Base-by-base conservation (phyloP, 331 rosid species). In the Malus hybrid region DNA sequence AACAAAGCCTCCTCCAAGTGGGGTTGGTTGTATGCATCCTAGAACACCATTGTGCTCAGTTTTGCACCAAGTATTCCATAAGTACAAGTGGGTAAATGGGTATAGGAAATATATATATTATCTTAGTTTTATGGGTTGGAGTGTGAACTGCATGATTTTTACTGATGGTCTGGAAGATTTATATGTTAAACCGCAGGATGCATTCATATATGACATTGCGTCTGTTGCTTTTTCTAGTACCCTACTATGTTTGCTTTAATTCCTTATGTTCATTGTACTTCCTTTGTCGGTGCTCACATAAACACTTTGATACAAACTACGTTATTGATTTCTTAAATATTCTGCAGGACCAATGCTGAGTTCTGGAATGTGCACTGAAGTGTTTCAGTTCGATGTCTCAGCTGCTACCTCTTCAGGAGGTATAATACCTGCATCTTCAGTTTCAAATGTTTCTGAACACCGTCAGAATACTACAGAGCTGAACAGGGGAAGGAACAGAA, bases 361-460 rank as follows among this genome's bases (percentile, higher is more conserved):
- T 81, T 95, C 99, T 64, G 98, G 99, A 69, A 82, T 85, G 93
- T 95, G 99, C 89, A 95, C 96, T 10, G 99, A 95, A 83, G 97
- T 92, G 79, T 95, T 95, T 72, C 99, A 89, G 86, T 95, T 95
- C 79, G 97, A 95, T 66, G 88, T 73, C 61, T 94, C 93, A 6
- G 87, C 96, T 44, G 75, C 86, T 76, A 65, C 83, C 22, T 55
- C 79, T 60, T 88, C 96, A 10, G 99, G 98, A 63, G 96, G 93
- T 68, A 92, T 95, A 62, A 77, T 95, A 79, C 93, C 96, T 24
- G 97, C 93, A 50, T 72, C 99, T 52, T 55, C 97, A 67, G 91
- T 88, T 44, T 78, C 90, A 22, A 88, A 87, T 36, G 74, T 81
- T 59, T 79, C 97, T 7, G 72, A 74, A 54, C 85, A 71, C 48